Evolutionary conservation across 306 rosid species (phyloP).

Genomic region (Amphicarpaea edgeworthii): DNA sequence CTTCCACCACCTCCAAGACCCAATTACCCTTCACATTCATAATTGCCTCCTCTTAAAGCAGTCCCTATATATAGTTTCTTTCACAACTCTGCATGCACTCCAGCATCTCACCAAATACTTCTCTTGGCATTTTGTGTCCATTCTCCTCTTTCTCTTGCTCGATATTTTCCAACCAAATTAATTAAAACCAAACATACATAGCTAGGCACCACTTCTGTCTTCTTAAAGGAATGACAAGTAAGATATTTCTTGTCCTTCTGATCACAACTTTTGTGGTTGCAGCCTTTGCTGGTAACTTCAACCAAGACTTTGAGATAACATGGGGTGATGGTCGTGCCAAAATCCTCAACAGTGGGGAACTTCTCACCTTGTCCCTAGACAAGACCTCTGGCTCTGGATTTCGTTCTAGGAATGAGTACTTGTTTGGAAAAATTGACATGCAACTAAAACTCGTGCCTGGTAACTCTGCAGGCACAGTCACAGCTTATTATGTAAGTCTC

Average conservation of each 20-base stretch:
- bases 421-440: conserved; percentile 74
- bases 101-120: conserved; percentile 36
- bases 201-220: conserved; percentile 3
- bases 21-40: conserved; percentile 29
- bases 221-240: conserved; percentile 46
- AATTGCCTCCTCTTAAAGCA: conserved; percentile 13
- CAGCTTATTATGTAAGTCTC: conserved; percentile 63
- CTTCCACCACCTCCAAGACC: conserved; percentile 48
- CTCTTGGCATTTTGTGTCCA: neutral
- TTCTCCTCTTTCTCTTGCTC: conserved; percentile 18
- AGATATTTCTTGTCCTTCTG: conserved; percentile 20
- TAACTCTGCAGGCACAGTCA: conserved; percentile 69
- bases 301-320: conserved; percentile 61
- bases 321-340: conserved; percentile 74
- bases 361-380: conserved; percentile 62
- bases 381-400: conserved; percentile 65
- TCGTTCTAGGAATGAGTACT: conserved; percentile 52
- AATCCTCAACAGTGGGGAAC: conserved; percentile 50
- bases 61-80: conserved; percentile 43
- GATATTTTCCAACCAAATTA: conserved; percentile 8
- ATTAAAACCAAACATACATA: neutral
- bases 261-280: conserved; percentile 18
- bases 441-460: conserved; percentile 77
- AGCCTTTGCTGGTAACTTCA: conserved; percentile 53
- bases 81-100: conserved; percentile 46